phyloP scores from a whole-genome alignment of 1,284 basidiomycete genomes.

The Trametes sp. region DNA sequence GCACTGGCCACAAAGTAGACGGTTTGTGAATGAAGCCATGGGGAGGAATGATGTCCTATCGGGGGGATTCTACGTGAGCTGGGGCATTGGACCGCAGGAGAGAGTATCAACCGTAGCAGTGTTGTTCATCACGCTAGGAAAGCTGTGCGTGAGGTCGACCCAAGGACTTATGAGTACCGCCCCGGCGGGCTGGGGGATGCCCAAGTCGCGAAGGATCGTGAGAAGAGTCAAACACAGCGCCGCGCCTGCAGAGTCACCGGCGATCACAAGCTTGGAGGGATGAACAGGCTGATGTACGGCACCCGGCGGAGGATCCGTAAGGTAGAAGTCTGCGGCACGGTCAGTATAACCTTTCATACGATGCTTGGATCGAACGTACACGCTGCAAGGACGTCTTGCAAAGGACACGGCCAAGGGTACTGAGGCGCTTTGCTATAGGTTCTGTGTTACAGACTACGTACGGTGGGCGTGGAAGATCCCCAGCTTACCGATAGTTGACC shows the following conservation, averaged over 20 bases:
- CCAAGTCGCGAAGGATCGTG: conserved; percentile 80
- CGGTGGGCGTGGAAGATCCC: not conserved
- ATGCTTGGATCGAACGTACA: conserved; percentile 50
- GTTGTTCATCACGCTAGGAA: conserved; percentile 83
- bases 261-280: conserved; percentile 79
- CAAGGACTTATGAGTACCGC: conserved; percentile 82
- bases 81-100: conserved; percentile 44
- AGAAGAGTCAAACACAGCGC: conserved; percentile 74
- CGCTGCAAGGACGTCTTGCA: conserved; percentile 83
- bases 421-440: conserved; percentile 75
- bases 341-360: not conserved
- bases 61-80: conserved; percentile 31
- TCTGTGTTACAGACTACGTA: conserved; percentile 5
- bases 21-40: conserved; percentile 69
- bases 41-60: conserved; percentile 70
- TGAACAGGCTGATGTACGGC: conserved; percentile 74
- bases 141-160: conserved; percentile 88
- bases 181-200: conserved; percentile 77
- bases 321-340: conserved; percentile 71
- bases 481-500: conserved; percentile 60
- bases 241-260: conserved; percentile 88
- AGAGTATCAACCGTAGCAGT: conserved; percentile 60
- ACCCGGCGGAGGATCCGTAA: conserved; percentile 76
- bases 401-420: conserved; percentile 88
- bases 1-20: conserved; percentile 62